Evolutionary conservation across 228 moss, liverwort and hornwort genomes (phyloP), one percentile per base, ranked within the genome.

Genomic region (Sphagnum fallax): DNA sequence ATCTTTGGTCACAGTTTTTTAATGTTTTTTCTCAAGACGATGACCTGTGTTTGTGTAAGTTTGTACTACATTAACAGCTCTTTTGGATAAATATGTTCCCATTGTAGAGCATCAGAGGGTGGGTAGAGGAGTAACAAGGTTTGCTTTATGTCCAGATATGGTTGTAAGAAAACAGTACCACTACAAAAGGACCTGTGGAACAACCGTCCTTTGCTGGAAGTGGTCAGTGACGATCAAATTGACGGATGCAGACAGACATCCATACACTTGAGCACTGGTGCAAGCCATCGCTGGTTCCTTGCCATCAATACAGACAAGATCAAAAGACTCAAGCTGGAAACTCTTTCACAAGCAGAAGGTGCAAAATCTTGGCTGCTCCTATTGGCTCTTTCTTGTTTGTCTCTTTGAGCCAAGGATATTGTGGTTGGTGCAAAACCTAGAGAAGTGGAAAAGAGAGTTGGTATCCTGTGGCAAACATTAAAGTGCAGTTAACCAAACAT

Each of bases 261-360:
- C 4, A 84, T 98, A 50, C 79, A 76, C 49, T 75, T 93, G 61
- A 85, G 72, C 67, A 73, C 77, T 66, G 90, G 84, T 14, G 74
- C 74, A 64, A 62, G 84, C 13, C 73, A 13, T 51, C 85, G 92
- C 12, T 98, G 98, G 98, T 86, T 81, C 66, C 82, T 93, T 50
- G 92, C 85, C 12, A 81, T 98, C 55, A 98, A 70, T 53, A 78
- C 92, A 52, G 82, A 72, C 16, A 67, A 85, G 71, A 60, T 94
- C 49, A 60, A 83, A 62, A 69, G 53, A 62, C 78, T 92, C 62
- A 79, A 84, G 79, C 78, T 98, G 8, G 80, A 86, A 69, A 66
- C 86, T 50, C 49, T 61, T 47, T 57, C 62, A 15, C 71, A 68
- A 60, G 71, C 71, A 62, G 66, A 53, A 70, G 55, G 71, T 70